These are phyloP conservation scores for Wallemia mellicola DNA, from an alignment of 1,284 basidiomycete species.

Conservation along the genomic window DNA sequence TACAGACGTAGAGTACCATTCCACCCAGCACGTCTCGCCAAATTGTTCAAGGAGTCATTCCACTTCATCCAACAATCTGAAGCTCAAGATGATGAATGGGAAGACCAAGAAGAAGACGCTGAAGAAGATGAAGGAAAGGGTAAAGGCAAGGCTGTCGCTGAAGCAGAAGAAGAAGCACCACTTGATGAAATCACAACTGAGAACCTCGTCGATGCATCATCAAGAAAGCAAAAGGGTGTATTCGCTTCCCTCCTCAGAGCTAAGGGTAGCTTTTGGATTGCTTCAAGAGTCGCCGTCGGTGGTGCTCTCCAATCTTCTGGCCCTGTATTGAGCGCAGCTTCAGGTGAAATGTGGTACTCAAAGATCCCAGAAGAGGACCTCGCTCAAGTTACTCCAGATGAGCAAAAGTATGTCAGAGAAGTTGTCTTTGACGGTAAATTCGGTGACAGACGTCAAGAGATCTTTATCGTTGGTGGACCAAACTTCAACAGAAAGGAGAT, in stretches of 20 bases:
- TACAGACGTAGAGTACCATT: conserved; percentile 18
- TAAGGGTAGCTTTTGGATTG: conserved; percentile 20
- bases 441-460: conserved; percentile 20
- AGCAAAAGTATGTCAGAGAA: conserved; percentile 13
- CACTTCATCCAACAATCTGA: conserved; percentile 14
- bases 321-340: conserved; percentile 12
- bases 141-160: conserved; percentile 2
- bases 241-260: conserved; percentile 18
- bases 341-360: conserved; percentile 18
- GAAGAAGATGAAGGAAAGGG: not conserved
- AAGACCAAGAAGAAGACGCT: conserved; percentile 4
- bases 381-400: conserved; percentile 7
- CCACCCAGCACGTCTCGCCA: conserved; percentile 19
- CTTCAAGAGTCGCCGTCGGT: conserved; percentile 12
- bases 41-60: conserved; percentile 16
- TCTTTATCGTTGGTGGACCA: conserved; percentile 12
- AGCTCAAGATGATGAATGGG: conserved; percentile 12
- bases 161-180: conserved; percentile 1
- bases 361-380: conserved; percentile 10
- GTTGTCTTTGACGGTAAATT: conserved; percentile 17
- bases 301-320: conserved; percentile 9
- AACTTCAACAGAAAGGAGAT: conserved; percentile 13
- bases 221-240: conserved; percentile 13
- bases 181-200: conserved; percentile 3
- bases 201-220: not conserved